Conservation (phyloP, 306 rosid genomes). For the Dalbergia cultrata region DNA sequence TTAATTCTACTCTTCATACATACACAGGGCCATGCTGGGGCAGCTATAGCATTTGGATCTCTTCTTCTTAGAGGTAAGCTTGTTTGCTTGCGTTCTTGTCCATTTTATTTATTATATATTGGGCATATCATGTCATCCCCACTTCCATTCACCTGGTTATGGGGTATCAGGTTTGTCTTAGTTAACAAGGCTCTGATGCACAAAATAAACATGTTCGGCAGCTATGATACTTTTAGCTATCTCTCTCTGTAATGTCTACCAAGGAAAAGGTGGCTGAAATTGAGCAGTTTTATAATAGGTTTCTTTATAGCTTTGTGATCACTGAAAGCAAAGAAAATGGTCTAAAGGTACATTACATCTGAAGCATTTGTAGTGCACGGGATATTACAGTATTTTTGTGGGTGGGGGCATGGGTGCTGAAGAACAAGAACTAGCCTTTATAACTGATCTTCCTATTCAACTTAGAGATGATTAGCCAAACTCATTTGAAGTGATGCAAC, state of each 20-base stretch:
- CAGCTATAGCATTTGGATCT: conserved; percentile 93
- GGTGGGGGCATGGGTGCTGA: background rate
- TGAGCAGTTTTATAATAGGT: background rate
- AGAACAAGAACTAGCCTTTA: conserved; percentile 26
- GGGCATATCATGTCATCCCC: background rate
- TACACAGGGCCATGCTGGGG: conserved; percentile 89
- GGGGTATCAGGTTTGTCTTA: conserved; percentile 11
- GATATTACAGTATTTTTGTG: background rate
- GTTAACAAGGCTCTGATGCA: background rate
- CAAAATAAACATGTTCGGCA: conserved; percentile 1
- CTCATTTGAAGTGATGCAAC: background rate
- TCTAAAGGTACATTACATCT: conserved; percentile 16
- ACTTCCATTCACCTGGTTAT: conserved; percentile 13
- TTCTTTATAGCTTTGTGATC: conserved; percentile 12
- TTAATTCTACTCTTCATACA: conserved; percentile 24
- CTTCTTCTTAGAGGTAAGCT: conserved; percentile 88
- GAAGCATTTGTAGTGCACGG: background rate
- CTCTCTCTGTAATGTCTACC: conserved; percentile 1
- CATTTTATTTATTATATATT: conserved; percentile 9
- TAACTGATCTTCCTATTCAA: conserved; percentile 20
- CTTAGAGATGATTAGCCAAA: conserved; percentile 17
- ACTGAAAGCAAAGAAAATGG: conserved; percentile 9
- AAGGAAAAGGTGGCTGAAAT: conserved; percentile 14
- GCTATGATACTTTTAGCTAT: background rate
- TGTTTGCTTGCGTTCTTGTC: conserved; percentile 9